Percentiles rank a stretch among this genome's conserved stretches.
Conservation (phyloP, 768 basidiomycete species). For the Hygrophorus pudorinus region DNA sequence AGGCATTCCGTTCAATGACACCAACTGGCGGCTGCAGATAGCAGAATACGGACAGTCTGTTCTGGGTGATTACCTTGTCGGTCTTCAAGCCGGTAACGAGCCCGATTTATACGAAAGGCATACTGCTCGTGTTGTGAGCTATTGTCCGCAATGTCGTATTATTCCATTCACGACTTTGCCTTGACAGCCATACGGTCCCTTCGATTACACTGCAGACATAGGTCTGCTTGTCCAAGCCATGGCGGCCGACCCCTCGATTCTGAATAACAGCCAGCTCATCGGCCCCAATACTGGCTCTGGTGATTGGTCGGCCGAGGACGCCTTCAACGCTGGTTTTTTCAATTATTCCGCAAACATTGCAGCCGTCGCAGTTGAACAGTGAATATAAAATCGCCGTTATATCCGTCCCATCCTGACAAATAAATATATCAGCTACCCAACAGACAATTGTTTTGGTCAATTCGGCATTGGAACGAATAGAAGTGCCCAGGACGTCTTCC, state of each 20-base stretch:
- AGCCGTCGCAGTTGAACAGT: constrained; percentile 34
- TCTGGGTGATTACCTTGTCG: constrained; percentile 57
- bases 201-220: constrained; percentile 34
- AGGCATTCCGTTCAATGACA: constrained; percentile 58
- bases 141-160: neutral
- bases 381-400: neutral
- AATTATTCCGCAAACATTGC: constrained; percentile 18
- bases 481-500: constrained; percentile 38
- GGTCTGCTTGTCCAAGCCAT: constrained; percentile 25
- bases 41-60: constrained; percentile 55
- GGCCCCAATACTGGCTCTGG: constrained; percentile 27
- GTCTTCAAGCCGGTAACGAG: constrained; percentile 68
- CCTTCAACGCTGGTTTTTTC: constrained; percentile 29
- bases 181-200: constrained; percentile 4
- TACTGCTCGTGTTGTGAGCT: neutral
- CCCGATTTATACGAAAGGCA: constrained; percentile 38
- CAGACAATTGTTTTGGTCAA: constrained; percentile 50
- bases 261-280: constrained; percentile 27
- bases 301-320: constrained; percentile 26
- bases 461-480: constrained; percentile 28
- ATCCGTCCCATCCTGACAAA: no score
- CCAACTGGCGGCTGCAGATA: constrained; percentile 43
- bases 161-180: neutral
- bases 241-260: constrained; percentile 12
- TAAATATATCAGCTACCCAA: constrained; percentile 30